Base-by-base conservation (phyloP, 257 asterid genomes). In the Solanum corneliomulleri region DNA sequence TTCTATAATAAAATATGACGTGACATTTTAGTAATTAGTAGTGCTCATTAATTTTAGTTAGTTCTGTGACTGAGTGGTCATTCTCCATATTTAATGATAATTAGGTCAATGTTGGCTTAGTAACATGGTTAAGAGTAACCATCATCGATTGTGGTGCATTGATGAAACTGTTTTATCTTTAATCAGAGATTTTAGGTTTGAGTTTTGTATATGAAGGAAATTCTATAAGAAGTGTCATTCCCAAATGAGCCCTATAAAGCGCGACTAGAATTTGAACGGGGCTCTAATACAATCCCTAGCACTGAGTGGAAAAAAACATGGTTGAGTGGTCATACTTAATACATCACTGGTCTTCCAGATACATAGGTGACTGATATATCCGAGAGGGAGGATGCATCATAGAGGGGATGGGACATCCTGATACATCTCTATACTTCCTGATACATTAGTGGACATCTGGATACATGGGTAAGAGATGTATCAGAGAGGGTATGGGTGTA, bases 121-220 rank as follows among this genome's bases (percentile, higher is more conserved):
- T 52, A 52, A 18, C 62, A 52, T 52, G 62, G 62, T 16, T 52
- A 18, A 52, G 18, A 2, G 62, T 35, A 35, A 52, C 10, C 4
- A 52, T 1, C 6, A 12, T 45, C 5, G 16, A 3, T 0, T 15
- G 9, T 16, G 9, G 4, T 52, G 23, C 62, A 52, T 16, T 52
- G 62, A 9, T 18, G n/a, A 52, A 0, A 52, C 2, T 52, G 4
- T 0, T 52, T 1, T 18, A 16, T 0, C 1, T 9, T 52, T 16
- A 52, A 52, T 52, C 0, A 52, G 23, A 16, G 1, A 2, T 52
- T 6, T 52, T 1, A 35, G 7, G 1, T 35, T 35, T 35, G 1
- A 35, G 1, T 35, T 35, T 0, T 35, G 39, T 4, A 35, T 35
- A 35, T 35, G 0, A 35, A 35, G 5, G 1, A 35, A 35, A 52